A percentile compares a stretch with the other conserved stretches of the same genome.
phyloP scores from a whole-genome alignment of 345 rosid genomes.

The Stellera chamaejasme region DNA sequence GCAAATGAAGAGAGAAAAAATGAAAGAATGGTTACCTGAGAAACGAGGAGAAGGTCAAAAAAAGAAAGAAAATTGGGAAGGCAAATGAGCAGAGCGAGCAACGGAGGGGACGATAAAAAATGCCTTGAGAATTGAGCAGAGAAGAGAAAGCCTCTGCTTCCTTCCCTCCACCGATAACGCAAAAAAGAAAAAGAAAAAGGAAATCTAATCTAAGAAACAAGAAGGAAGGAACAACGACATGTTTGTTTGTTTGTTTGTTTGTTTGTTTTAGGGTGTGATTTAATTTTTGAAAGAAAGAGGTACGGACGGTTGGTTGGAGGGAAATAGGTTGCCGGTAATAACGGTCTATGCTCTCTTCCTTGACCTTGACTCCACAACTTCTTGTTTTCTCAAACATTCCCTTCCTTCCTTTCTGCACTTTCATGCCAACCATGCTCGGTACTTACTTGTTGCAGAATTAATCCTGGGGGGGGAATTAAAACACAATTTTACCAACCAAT shows the following conservation, averaged over 20 bases:
- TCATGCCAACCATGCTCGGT: too few relatives aligned
- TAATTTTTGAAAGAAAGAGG: too few relatives aligned
- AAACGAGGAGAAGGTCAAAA: not conserved
- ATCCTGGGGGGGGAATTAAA: too few relatives aligned
- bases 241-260: too few relatives aligned
- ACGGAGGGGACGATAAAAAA: not conserved
- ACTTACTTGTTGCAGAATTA: too few relatives aligned
- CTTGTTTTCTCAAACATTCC: too few relatives aligned
- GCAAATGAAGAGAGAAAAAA: not conserved
- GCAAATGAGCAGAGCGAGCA: not conserved
- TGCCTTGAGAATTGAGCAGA: not conserved
- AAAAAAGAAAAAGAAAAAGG: not conserved
- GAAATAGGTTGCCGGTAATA: slow-evolving; percentile 11
- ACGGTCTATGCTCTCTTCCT: slow-evolving; percentile 2
- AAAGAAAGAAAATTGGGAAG: not conserved
- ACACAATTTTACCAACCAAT: too few relatives aligned
- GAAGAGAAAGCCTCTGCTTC: not conserved
- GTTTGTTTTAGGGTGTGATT: too few relatives aligned
- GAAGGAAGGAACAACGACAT: not conserved
- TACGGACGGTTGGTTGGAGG: not conserved
- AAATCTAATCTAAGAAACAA: too few relatives aligned
- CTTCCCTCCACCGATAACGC: not conserved
- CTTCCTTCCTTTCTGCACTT: too few relatives aligned
- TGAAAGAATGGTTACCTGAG: not conserved
- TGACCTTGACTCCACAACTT: too few relatives aligned